Percentiles rank a stretch among this genome's conserved stretches.
These are phyloP conservation scores for Astrothelium subdiscretum DNA, from an alignment of 495 filamentous ascomycete species.

Conservation along the genomic window DNA sequence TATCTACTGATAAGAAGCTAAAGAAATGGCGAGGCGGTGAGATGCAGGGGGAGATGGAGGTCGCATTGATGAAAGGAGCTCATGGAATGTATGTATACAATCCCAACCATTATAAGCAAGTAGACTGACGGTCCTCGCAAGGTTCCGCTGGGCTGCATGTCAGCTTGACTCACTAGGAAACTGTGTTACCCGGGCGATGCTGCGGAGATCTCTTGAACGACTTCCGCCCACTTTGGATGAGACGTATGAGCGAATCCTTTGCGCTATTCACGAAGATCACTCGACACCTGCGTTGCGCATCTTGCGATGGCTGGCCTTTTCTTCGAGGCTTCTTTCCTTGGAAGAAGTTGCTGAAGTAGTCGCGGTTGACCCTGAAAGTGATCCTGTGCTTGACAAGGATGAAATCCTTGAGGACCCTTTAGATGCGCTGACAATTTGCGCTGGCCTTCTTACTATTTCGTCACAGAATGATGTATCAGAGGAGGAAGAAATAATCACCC, in stretches of 20 bases:
- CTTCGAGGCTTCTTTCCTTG: neutral
- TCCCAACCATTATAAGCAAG: neutral
- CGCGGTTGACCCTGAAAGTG: neutral
- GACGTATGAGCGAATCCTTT: conserved; percentile 20
- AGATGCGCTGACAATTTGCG: neutral
- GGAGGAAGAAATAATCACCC: neutral
- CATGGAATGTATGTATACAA: conserved; percentile 1
- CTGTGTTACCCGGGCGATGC: conserved; percentile 1
- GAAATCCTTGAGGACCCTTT: neutral
- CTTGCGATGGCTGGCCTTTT: neutral
- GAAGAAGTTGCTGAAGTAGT: neutral
- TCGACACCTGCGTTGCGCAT: neutral
- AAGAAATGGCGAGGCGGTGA: neutral
- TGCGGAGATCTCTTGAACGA: conserved; percentile 7
- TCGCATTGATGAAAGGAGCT: neutral
- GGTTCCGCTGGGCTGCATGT: conserved; percentile 23
- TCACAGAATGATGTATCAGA: neutral
- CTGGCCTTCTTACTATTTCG: neutral
- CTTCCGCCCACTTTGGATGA: conserved; percentile 16
- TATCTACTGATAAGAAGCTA: neutral
- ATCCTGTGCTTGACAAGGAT: neutral
- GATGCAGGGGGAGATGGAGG: neutral
- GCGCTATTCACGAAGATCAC: neutral
- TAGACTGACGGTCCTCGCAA: neutral
- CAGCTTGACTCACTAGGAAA: conserved; percentile 16